Percentiles rank a stretch among this genome's conserved stretches.
Conservation (phyloP, 2,329 filamentous ascomycete genomes). For the Pseudocercospora cruenta region DNA sequence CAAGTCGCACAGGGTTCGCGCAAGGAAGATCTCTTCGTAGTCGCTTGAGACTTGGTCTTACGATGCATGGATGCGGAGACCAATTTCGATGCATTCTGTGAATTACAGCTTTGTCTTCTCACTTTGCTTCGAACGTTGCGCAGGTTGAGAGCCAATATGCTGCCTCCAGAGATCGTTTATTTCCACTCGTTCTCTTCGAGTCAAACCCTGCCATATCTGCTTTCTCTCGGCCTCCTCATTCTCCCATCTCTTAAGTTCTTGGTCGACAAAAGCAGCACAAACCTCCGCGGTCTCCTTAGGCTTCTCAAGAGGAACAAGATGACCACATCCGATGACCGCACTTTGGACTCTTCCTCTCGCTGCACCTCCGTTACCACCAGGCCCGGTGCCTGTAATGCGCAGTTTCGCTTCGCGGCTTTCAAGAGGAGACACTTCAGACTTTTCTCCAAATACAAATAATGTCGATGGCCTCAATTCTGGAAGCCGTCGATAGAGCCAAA, state of each 20-base stretch:
- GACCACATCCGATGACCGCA: constrained; percentile 67
- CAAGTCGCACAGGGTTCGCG: neutral
- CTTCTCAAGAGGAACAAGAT: constrained; percentile 83
- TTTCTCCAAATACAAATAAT: constrained; percentile 70
- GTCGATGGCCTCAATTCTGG: constrained; percentile 65
- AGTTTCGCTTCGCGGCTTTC: constrained; percentile 62
- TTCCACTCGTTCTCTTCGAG: constrained; percentile 31
- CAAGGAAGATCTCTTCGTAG: neutral
- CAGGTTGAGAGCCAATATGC: neutral
- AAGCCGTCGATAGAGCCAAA: constrained; percentile 67
- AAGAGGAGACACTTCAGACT: constrained; percentile 60
- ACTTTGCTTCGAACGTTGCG: neutral
- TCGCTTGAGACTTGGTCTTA: neutral
- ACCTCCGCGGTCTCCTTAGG: constrained; percentile 66
- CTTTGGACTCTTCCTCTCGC: constrained; percentile 66
- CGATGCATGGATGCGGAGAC: neutral
- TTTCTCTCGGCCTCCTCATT: constrained; percentile 33
- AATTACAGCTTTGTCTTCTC: neutral
- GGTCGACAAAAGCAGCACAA: constrained; percentile 42
- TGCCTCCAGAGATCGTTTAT: constrained; percentile 30
- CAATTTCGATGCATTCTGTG: neutral
- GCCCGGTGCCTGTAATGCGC: constrained; percentile 64
- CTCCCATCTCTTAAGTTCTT: constrained; percentile 41
- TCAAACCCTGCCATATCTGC: constrained; percentile 33
- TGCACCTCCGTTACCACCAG: constrained; percentile 69